These are phyloP conservation scores for Pholiota adiposa DNA, from an alignment of 1,284 basidiomycete species.

Conservation along the genomic window DNA sequence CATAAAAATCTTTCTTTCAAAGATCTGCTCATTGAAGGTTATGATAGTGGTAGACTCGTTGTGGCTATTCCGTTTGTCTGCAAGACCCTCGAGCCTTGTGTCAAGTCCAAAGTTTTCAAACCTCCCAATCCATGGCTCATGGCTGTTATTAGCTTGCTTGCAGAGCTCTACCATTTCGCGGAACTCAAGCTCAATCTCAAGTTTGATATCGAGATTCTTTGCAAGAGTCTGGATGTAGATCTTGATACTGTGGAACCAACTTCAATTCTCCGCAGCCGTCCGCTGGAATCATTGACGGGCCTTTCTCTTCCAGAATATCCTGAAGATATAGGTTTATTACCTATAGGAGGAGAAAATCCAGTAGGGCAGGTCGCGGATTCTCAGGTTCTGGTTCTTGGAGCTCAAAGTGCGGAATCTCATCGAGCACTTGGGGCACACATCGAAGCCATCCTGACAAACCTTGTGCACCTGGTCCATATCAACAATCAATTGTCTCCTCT, in stretches of 20 bases:
- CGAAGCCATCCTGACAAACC: constrained; percentile 77
- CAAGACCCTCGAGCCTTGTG: constrained; percentile 93
- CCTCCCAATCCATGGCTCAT: constrained; percentile 99
- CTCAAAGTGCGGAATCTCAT: constrained; percentile 60
- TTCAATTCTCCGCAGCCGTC: constrained; percentile 77
- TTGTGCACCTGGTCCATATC: constrained; percentile 81
- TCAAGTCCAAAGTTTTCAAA: constrained; percentile 90
- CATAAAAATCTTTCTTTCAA: constrained; percentile 96
- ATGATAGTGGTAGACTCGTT: constrained; percentile 89
- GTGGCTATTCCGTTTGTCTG: constrained; percentile 99
- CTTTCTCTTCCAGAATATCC: constrained; percentile 73
- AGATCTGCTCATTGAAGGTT: constrained; percentile 94
- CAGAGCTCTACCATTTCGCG: constrained; percentile 96
- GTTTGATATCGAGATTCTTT: constrained; percentile 98
- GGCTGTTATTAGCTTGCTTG: constrained; percentile 90
- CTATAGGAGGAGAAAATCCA: constrained; percentile 69
- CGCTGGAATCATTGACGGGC: constrained; percentile 55
- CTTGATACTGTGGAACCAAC: constrained; percentile 88
- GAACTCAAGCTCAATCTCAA: constrained; percentile 97
- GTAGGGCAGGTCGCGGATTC: constrained; percentile 53
- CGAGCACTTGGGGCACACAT: constrained; percentile 72
- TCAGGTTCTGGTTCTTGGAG: constrained; percentile 62
- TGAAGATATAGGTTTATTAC: constrained; percentile 69
- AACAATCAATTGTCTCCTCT: constrained; percentile 75
- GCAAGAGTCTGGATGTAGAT: constrained; percentile 90